Evolutionary conservation across 257 asterid species (phyloP).

Genomic region (Penstemon eatonii): DNA sequence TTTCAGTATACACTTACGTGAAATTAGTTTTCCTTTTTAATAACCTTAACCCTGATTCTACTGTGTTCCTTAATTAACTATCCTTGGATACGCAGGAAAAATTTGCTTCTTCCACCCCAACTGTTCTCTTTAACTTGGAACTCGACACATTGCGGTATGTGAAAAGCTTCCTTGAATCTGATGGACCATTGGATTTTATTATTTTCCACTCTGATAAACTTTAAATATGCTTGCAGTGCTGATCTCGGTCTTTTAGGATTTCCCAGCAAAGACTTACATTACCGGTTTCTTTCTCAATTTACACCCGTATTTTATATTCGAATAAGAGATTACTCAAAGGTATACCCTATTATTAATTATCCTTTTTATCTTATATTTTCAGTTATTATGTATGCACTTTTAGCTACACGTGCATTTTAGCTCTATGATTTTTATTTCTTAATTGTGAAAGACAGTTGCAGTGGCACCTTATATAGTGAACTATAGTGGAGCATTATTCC

Average conservation of each 20-base stretch:
- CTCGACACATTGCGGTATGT: slow-evolving; percentile 87
- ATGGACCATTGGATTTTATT: slow-evolving; percentile 1
- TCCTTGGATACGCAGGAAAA: slow-evolving; percentile 55
- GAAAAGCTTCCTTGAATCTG: slow-evolving; percentile 20
- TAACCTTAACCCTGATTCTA: neutral
- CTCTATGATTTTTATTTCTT: slow-evolving; percentile 38
- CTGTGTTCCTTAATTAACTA: neutral
- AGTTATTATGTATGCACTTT: neutral
- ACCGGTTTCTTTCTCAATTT: slow-evolving; percentile 86
- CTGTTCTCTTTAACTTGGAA: slow-evolving; percentile 91
- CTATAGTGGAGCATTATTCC: slow-evolving; percentile 86
- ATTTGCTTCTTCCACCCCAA: slow-evolving; percentile 67
- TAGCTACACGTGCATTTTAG: neutral
- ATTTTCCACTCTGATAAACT: slow-evolving; percentile 17
- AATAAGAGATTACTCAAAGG: slow-evolving; percentile 94
- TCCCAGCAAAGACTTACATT: slow-evolving; percentile 79
- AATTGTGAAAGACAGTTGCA: slow-evolving; percentile 81
- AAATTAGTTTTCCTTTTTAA: neutral
- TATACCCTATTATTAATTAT: slow-evolving; percentile 20
- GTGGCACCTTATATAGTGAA: slow-evolving; percentile 93
- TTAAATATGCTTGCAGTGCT: slow-evolving; percentile 59
- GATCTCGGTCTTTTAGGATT: slow-evolving; percentile 92
- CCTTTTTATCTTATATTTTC: slow-evolving; percentile 7
- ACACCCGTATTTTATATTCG: slow-evolving; percentile 81
- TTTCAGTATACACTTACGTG: neutral